These are phyloP conservation scores for Ophiocordyceps polyrhachis-furcata DNA, from an alignment of 2,329 filamentous ascomycete species.

Conservation along the genomic window DNA sequence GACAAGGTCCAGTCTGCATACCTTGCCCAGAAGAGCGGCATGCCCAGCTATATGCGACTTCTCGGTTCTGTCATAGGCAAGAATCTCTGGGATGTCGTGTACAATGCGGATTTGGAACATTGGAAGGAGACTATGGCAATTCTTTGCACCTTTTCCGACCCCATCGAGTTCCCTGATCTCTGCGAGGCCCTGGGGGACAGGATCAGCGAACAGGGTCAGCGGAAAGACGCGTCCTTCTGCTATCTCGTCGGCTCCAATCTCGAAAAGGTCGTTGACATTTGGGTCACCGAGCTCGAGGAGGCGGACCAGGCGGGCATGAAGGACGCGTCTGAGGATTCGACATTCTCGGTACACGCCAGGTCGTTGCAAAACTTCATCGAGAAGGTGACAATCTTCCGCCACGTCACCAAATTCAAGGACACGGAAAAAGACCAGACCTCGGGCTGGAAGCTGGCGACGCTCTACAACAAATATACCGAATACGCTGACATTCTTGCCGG, in stretches of 20 bases:
- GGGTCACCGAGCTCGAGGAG: constrained; percentile 79
- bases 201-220: constrained; percentile 55
- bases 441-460: constrained; percentile 71
- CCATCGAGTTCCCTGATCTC: constrained; percentile 79
- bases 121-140: constrained; percentile 98
- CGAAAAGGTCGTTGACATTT: constrained; percentile 91
- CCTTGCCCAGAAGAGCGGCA: constrained; percentile 61
- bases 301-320: constrained; percentile 58
- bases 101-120: constrained; percentile 79
- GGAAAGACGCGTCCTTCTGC: constrained; percentile 91
- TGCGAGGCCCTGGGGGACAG: constrained; percentile 91
- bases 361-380: constrained; percentile 88
- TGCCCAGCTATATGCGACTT: constrained; percentile 81
- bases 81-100: constrained; percentile 94
- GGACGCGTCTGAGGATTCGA: constrained; percentile 51
- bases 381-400: constrained; percentile 92
- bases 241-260: constrained; percentile 90
- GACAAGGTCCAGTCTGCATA: constrained; percentile 90
- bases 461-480: constrained; percentile 93
- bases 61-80: constrained; percentile 85
- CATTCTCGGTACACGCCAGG: constrained; percentile 79
- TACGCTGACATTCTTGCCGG: constrained; percentile 90
- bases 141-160: constrained; percentile 85
- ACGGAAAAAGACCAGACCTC: constrained; percentile 48
- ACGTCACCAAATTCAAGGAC: constrained; percentile 84